phyloP scores from a whole-genome alignment of 805 yeast genomes.

The Saccharomycopsis fodiens region DNA sequence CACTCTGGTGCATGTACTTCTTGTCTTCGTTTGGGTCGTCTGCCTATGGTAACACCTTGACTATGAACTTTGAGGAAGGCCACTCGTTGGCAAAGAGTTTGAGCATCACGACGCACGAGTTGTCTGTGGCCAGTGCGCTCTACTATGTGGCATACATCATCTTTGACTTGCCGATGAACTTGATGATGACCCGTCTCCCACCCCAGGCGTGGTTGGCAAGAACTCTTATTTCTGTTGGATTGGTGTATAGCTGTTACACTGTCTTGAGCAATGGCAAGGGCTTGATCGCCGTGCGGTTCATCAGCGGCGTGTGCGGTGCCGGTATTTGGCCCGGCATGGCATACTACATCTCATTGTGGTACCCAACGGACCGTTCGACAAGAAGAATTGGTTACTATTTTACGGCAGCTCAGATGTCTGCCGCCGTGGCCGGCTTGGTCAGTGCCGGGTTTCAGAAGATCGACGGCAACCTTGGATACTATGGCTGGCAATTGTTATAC shows the following conservation, averaged over 20 bases:
- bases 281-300: slow-evolving; percentile 60
- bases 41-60: slow-evolving; percentile 71
- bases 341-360: slow-evolving; percentile 77
- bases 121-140: slow-evolving; percentile 70
- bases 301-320: slow-evolving; percentile 72
- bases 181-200: slow-evolving; percentile 72
- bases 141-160: slow-evolving; percentile 78
- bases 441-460: slow-evolving; percentile 84
- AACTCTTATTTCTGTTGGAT: slow-evolving; percentile 68
- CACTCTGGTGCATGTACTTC: slow-evolving; percentile 73
- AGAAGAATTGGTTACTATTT: slow-evolving; percentile 80
- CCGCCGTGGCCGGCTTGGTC: slow-evolving; percentile 82
- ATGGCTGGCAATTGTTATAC: slow-evolving; percentile 87
- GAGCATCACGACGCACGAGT: slow-evolving; percentile 44
- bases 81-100: slow-evolving; percentile 55
- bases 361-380: slow-evolving; percentile 71
- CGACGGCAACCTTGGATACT: slow-evolving; percentile 60
- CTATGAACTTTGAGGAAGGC: slow-evolving; percentile 59
- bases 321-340: slow-evolving; percentile 92
- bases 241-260: slow-evolving; percentile 68
- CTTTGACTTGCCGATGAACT: slow-evolving; percentile 84
- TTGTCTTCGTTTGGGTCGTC: slow-evolving; percentile 71
- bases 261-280: slow-evolving; percentile 52
- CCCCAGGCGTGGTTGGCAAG: slow-evolving; percentile 84
- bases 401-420: slow-evolving; percentile 88